These are phyloP conservation scores for Alternaria sp. DNA, from an alignment of 2,329 filamentous ascomycete genomes.

Conservation along the genomic window DNA sequence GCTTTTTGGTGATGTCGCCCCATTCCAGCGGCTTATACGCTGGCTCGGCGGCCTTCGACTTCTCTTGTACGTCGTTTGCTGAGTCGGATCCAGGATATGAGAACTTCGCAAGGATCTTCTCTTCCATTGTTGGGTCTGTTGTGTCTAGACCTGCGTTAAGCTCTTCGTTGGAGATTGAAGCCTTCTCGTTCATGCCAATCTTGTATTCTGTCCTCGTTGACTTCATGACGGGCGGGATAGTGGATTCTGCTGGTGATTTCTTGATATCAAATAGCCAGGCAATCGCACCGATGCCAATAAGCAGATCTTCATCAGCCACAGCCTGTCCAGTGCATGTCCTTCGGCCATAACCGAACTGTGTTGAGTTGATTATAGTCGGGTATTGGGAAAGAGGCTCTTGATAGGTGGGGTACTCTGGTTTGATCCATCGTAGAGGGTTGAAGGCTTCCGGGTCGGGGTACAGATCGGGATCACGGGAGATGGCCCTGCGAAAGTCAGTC, in stretches of 20 bases:
- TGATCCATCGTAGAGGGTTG: slow-evolving; percentile 68
- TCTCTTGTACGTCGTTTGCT: slow-evolving; percentile 10
- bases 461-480: slow-evolving; percentile 60
- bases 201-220: slow-evolving; percentile 24
- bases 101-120: slow-evolving; percentile 36
- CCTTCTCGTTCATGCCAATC: slow-evolving; percentile 43
- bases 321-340: slow-evolving; percentile 56
- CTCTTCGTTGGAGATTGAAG: slow-evolving; percentile 48
- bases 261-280: slow-evolving; percentile 57
- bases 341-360: slow-evolving; percentile 64
- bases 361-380: slow-evolving; percentile 63
- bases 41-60: slow-evolving; percentile 10
- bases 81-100: slow-evolving; percentile 35
- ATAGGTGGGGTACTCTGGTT: slow-evolving; percentile 62
- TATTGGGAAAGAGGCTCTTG: slow-evolving; percentile 60
- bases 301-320: slow-evolving; percentile 53
- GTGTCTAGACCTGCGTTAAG: slow-evolving; percentile 41
- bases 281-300: slow-evolving; percentile 54
- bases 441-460: slow-evolving; percentile 74
- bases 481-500: slow-evolving; percentile 51
- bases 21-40: slow-evolving; percentile 35
- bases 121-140: slow-evolving; percentile 31
- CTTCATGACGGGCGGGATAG: slow-evolving; percentile 9
- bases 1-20: slow-evolving; percentile 32
- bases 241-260: slow-evolving; percentile 23